Percentiles rank a stretch among this genome's conserved stretches.
These are phyloP conservation scores for Phanerodontia chrysosporium DNA, from an alignment of 768 basidiomycete species.

Conservation along the genomic window DNA sequence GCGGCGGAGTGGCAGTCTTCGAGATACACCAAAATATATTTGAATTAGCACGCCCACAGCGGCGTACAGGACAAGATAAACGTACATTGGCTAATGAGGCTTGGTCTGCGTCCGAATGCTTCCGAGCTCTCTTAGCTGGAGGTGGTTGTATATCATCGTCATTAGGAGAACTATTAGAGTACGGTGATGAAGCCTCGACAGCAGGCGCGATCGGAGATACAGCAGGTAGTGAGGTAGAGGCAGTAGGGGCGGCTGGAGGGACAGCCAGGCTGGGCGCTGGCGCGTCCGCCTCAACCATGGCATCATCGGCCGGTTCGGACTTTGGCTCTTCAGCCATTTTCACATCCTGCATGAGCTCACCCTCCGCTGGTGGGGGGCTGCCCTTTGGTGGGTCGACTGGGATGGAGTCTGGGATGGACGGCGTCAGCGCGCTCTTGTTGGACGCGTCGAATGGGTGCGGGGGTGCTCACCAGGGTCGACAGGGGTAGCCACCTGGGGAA, in stretches of 20 bases:
- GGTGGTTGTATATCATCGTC: constrained; percentile 64
- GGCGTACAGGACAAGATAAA: constrained; percentile 44
- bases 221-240: constrained; percentile 24
- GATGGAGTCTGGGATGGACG: constrained; percentile 32
- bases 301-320: constrained; percentile 16
- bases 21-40: constrained; percentile 25
- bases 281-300: constrained; percentile 15
- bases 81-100: constrained; percentile 74
- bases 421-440: neutral
- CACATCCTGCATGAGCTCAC: constrained; percentile 48
- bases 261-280: constrained; percentile 15
- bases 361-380: constrained; percentile 42
- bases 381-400: constrained; percentile 41
- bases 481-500: constrained; percentile 41
- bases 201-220: constrained; percentile 28
- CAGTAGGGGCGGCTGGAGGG: constrained; percentile 18
- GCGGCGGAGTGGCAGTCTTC: constrained; percentile 76
- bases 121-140: constrained; percentile 80
- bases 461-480: constrained; percentile 45
- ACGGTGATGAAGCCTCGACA: constrained; percentile 23
- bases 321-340: constrained; percentile 47
- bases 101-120: constrained; percentile 72
- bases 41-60: constrained; percentile 50
- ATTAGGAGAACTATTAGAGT: constrained; percentile 29
- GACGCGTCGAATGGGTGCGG: neutral